Percentiles rank a stretch among this genome's conserved stretches.
Conservation (phyloP, 768 basidiomycete species). For the Strobilomyces dryophilus region DNA sequence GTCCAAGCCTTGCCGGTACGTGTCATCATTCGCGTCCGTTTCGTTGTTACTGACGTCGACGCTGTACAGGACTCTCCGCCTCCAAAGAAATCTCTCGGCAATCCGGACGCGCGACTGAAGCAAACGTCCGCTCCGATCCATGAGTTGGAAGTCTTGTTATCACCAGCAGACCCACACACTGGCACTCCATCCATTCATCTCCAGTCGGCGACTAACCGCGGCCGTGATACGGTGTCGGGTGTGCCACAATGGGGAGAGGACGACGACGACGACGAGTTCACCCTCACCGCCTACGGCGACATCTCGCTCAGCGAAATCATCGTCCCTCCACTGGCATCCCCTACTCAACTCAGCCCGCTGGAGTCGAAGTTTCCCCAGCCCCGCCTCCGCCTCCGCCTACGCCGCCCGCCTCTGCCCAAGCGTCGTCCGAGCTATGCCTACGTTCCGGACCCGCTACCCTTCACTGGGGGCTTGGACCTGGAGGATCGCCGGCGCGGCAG, state of each 20-base stretch:
- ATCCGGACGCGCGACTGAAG: neutral
- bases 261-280: constrained; percentile 37
- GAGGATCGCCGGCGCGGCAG: constrained; percentile 15
- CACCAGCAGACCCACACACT: neutral
- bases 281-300: constrained; percentile 42
- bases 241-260: neutral
- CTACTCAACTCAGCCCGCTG: neutral
- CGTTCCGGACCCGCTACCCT: constrained; percentile 5
- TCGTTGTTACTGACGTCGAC: neutral
- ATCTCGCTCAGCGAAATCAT: constrained; percentile 38
- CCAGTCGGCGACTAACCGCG: neutral
- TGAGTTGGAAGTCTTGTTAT: neutral
- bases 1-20: constrained; percentile 9
- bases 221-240: neutral
- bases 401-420: constrained; percentile 27
- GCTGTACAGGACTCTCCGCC: constrained; percentile 5
- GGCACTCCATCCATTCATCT: neutral
- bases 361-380: constrained; percentile 8
- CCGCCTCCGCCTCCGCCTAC: constrained; percentile 24
- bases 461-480: neutral
- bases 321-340: constrained; percentile 26
- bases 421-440: constrained; percentile 13
- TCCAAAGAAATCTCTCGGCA: neutral
- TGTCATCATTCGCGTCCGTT: neutral
- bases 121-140: neutral